phyloP scores from a whole-genome alignment of 2,329 filamentous ascomycete genomes.

The Rutstroemia sp. region DNA sequence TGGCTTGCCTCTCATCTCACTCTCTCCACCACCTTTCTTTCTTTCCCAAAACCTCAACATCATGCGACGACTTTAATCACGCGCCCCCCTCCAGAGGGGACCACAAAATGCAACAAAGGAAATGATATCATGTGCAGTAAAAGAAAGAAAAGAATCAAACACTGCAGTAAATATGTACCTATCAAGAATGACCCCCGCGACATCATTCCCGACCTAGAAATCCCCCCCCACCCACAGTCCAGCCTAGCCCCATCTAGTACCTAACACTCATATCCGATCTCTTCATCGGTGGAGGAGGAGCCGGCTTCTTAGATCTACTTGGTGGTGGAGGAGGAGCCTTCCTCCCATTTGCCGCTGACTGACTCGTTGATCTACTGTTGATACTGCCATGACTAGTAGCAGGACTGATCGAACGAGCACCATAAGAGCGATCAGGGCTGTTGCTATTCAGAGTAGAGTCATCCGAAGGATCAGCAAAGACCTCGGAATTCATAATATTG shows the following conservation, averaged over 20 bases:
- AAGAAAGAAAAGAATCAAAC: too few relatives aligned
- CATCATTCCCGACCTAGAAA: not conserved
- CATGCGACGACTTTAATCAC: too few relatives aligned
- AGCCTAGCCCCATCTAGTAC: not conserved
- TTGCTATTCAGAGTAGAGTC: conserved; percentile 41
- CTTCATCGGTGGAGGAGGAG: conserved; percentile 58
- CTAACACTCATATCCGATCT: conserved; percentile 32
- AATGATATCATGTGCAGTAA: too few relatives aligned
- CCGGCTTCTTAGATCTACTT: conserved; percentile 57
- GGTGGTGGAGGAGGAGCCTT: conserved; percentile 57
- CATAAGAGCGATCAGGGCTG: conserved; percentile 41
- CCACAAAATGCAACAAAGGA: too few relatives aligned
- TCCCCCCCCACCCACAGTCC: not conserved
- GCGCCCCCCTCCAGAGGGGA: too few relatives aligned
- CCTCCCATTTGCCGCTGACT: conserved; percentile 32
- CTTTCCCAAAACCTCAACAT: too few relatives aligned
- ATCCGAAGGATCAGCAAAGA: conserved; percentile 44
- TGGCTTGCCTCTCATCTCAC: too few relatives aligned
- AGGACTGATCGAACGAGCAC: conserved; percentile 45
- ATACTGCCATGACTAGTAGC: conserved; percentile 44
- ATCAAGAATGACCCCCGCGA: not conserved
- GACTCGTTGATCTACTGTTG: conserved; percentile 43
- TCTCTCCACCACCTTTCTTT: too few relatives aligned
- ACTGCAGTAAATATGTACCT: too few relatives aligned
- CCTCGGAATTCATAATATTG: conserved; percentile 26